Conservation (phyloP, 495 filamentous ascomycete genomes). For the Penicillium manginii region DNA sequence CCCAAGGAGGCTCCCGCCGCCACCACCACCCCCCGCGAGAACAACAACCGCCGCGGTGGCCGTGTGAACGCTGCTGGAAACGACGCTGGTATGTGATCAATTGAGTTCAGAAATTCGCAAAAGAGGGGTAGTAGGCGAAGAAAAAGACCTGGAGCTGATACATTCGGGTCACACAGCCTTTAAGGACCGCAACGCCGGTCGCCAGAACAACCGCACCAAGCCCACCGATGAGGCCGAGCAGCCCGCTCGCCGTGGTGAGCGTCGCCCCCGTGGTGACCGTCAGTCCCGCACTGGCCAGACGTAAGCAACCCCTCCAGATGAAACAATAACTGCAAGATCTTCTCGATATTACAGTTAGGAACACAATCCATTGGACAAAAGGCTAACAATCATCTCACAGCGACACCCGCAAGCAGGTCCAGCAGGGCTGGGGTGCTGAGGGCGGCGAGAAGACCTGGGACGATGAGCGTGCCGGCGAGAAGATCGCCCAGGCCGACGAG, state of each 20-base stretch:
- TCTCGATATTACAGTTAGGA: neutral
- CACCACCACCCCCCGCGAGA: conserved; percentile 39
- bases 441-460: conserved; percentile 79
- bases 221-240: conserved; percentile 70
- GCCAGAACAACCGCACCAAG: conserved; percentile 80
- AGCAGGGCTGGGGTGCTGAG: conserved; percentile 84
- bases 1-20: conserved; percentile 63
- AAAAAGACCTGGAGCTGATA: neutral
- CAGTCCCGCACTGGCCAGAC: conserved; percentile 74
- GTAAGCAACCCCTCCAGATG: conserved; percentile 51
- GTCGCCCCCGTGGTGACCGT: conserved; percentile 72
- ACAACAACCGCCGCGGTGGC: conserved; percentile 58
- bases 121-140: neutral
- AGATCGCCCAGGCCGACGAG: conserved; percentile 81
- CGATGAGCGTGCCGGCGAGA: conserved; percentile 86
- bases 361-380: neutral
- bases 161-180: conserved; percentile 60
- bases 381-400: conserved; percentile 42
- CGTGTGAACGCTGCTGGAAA: conserved; percentile 67
- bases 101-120: neutral
- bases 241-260: conserved; percentile 52
- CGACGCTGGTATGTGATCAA: conserved; percentile 72
- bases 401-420: conserved; percentile 90
- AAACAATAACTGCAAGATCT: neutral
- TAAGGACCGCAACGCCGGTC: conserved; percentile 86